Base-by-base conservation (phyloP, 139 green algal genomes). In the Pseudopediastrum boryanum region DNA sequence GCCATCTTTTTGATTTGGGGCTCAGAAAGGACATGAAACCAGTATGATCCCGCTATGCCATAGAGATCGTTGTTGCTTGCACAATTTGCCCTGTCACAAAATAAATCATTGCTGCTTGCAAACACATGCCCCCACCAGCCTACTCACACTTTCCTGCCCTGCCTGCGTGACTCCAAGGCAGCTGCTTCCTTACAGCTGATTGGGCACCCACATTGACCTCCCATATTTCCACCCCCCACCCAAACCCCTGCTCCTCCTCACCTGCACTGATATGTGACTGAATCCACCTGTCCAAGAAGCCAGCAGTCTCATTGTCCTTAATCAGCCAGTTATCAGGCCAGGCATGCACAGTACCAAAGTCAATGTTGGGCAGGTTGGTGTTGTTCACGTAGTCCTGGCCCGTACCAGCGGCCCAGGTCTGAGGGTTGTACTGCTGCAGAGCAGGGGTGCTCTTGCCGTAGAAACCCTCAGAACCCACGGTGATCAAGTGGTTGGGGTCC, bases 301-400 rank as follows among this genome's bases (percentile, higher is more conserved):
- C 76, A 12, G 75, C 19, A 66, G 61, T 76, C 76, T 76, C 76
- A 23, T 82, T 65, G 65, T 46, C 12, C 35, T 27, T 4, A 9
- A 62, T 39, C 67, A 85, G 41, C 88, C 88, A 95, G 48, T 89
- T 85, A 78, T 95, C 88, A 36, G 89, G 89, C 91, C 92, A 96
- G 35, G 85, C 69, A 77, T 96, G 92, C 61, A 93, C 83, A 29
- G 79, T 87, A 1, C 73, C 85, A 43, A 94, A 96, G 84, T 96
- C 92, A 27, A 96, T 94, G 64, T 75, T 48, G 0, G 61, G n/a
- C 2, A 84, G 35, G 19, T 72, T 54, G 66, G 88, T 86, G 84
- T 96, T 91, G 29, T 43, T 51, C 7, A 87, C 84, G 79, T 94
- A 96, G 88, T 96, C 88, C 82, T 96, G 92, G 2, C 92, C 92